Evolutionary conservation across 768 basidiomycete species (phyloP), one percentile per base, ranked within the genome.

Genomic region (Suillus paluster): DNA sequence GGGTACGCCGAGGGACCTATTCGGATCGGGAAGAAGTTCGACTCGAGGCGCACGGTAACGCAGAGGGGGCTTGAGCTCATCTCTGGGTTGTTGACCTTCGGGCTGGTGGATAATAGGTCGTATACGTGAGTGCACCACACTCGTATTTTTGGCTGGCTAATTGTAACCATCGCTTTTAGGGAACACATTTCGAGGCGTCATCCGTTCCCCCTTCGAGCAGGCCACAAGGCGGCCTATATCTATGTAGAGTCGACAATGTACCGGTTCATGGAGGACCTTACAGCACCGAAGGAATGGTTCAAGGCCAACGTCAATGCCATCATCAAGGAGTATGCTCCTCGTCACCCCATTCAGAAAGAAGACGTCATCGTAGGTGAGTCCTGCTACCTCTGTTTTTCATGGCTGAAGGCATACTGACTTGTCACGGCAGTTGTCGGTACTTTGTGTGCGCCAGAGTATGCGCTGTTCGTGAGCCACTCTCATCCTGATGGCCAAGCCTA

Each of bases 381-480:
- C 58, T 14, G 34, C 21, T 23, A 38, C 30, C 36, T 45, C 4
- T 58, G 19, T 25, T 33, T 30, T n/a, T 7, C 50, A 19, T 38
- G 14, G 41, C 19, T 19, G 38, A 17, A 21, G 6, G 21, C 15
- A 54, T 10, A 42, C 30, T 27, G 17, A 42, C 50, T 36, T 59
- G 63, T 38, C 11, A 39, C 21, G 45, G 11, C 52, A 84, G 84
- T 92, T 25, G 84, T 93, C 36, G 92, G 92, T 5, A 82, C 88
- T 0, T 78, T 95, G 4, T 83, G 85, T 52, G 83, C 92, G 8
- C 81, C 85, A 0, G 88, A 90, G 60, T 90, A 91, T 73, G 92
- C 86, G 0, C 74, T 91, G 27, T 87, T 92, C 64, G 91, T 93
- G 41, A 89, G 89, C 67, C 88, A 92, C 61, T 79, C 79, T 61